Base-by-base conservation (phyloP, 2,329 filamentous ascomycete genomes). In the Trichoderma harzianum region DNA sequence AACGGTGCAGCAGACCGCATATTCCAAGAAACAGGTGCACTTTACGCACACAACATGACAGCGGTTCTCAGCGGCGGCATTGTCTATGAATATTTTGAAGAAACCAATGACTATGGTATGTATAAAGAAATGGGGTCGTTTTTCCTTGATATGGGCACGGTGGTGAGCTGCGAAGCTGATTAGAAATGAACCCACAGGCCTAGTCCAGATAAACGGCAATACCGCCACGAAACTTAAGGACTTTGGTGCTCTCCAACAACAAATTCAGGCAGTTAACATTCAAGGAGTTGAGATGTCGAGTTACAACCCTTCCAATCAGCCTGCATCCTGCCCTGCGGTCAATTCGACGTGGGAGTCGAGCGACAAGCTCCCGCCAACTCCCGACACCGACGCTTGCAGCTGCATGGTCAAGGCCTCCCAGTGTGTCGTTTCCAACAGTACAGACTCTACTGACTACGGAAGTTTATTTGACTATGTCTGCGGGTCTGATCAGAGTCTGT, bases 21-120 rank as follows among this genome's bases (percentile, higher is more conserved):
- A 73, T 99, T 97, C 84, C 89, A 92, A 73, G 97, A 99, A 81
- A 95, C 97, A 53, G 86, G 84, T 58, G 91, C 92, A 68, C 89
- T 99, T 11, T 99, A 93, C 84, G 90, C 91, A 68, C 80, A 86
- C 72, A 80, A 94, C 73, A 99, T 99, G 96, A 92, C 90, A 28
- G 82, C 83, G 10, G 93, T 97, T 79, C 95, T 96, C 90, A 97
- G 93, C 70, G 96, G 96, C 77, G 96, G 95, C 83, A 97, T 99
- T 76, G 94, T 98, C 80, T 99, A 98, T 89, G 97, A 97, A 93
- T 99, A 96, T 86, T 95, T 94, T 85, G 88, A 97, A 85, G 95
- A 97, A 82, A 84, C 79, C 63, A 98, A 98, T 85, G 86, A 98
- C 80, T 99, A 93, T 79, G 96, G 92, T 88, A 83, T 5, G n/a